A percentile compares a stretch with the other conserved stretches of the same genome.
Conservation (phyloP, 768 basidiomycete species). For the Pleurotus pulmonarius region DNA sequence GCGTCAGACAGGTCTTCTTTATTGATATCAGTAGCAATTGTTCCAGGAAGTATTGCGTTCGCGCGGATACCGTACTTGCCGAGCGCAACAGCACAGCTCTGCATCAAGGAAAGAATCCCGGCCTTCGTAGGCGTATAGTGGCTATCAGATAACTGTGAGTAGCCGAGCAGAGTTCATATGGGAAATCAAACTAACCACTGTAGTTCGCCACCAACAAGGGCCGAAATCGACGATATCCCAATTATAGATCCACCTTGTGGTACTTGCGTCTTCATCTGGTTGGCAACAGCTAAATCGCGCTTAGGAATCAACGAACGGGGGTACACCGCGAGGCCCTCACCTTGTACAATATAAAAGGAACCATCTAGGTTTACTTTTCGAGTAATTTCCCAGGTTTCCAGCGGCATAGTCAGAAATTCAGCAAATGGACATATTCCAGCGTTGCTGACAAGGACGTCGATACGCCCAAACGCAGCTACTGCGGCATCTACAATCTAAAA, state of each 20-base stretch:
- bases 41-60: constrained; percentile 71
- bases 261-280: constrained; percentile 66
- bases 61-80: constrained; percentile 76
- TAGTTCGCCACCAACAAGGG: constrained; percentile 70
- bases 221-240: constrained; percentile 75
- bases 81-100: constrained; percentile 72
- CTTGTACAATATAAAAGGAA: constrained; percentile 68
- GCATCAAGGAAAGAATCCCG: constrained; percentile 74
- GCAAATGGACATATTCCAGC: constrained; percentile 76
- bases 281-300: constrained; percentile 50
- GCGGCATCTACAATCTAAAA: constrained; percentile 60
- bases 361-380: constrained; percentile 75
- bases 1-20: constrained; percentile 64
- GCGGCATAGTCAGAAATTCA: constrained; percentile 68
- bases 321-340: constrained; percentile 20
- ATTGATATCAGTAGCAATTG: constrained; percentile 77
- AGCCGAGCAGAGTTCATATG: background rate
- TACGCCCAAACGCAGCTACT: constrained; percentile 56
- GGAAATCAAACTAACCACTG: constrained; percentile 44
- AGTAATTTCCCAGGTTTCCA: constrained; percentile 57
- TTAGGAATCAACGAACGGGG: constrained; percentile 3
- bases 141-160: constrained; percentile 20
- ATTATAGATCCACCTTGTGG: constrained; percentile 76
- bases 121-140: constrained; percentile 84
- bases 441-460: constrained; percentile 49